These are phyloP conservation scores for Xylaria sp. DNA, from an alignment of 2,329 filamentous ascomycete species.

Conservation along the genomic window DNA sequence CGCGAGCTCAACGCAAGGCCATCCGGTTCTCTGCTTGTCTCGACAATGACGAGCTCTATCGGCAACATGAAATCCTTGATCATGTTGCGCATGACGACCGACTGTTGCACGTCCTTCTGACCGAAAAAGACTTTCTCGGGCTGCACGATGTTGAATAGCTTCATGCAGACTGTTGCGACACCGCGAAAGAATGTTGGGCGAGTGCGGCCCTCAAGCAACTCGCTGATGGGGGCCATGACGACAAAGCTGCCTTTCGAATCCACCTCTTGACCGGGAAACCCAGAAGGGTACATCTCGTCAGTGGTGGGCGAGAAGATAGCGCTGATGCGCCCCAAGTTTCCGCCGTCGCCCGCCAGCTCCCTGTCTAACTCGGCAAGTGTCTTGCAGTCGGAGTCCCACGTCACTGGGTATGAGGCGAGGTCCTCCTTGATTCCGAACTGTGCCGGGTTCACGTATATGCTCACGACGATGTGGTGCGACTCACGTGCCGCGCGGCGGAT, in stretches of 20 bases:
- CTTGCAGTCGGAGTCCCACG: slow-evolving; percentile 81
- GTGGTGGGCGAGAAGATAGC: slow-evolving; percentile 90
- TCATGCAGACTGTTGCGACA: slow-evolving; percentile 96
- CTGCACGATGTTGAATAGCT: slow-evolving; percentile 84
- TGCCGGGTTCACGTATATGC: slow-evolving; percentile 95
- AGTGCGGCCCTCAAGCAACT: slow-evolving; percentile 83
- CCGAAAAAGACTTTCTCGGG: slow-evolving; percentile 90
- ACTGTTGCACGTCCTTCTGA: slow-evolving; percentile 98
- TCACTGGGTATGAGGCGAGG: slow-evolving; percentile 87
- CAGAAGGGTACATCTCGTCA: slow-evolving; percentile 85
- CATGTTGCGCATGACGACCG: slow-evolving; percentile 86
- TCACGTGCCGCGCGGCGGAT: slow-evolving; percentile 85
- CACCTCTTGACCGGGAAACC: slow-evolving; percentile 77
- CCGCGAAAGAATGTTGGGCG: slow-evolving; percentile 96
- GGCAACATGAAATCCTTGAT: slow-evolving; percentile 88
- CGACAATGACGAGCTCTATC: slow-evolving; percentile 76
- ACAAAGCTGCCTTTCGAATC: slow-evolving; percentile 89
- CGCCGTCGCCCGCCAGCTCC: slow-evolving; percentile 72
- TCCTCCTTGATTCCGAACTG: slow-evolving; percentile 95
- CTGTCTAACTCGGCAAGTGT: slow-evolving; percentile 75
- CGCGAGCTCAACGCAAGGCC: slow-evolving; percentile 91
- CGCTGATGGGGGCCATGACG: slow-evolving; percentile 85
- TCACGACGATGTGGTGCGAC: slow-evolving; percentile 88
- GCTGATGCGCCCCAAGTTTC: slow-evolving; percentile 74
- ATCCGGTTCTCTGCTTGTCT: slow-evolving; percentile 80